These are phyloP conservation scores for Berkeleyomyces rouxiae DNA, from an alignment of 2,329 filamentous ascomycete genomes.

Conservation along the genomic window DNA sequence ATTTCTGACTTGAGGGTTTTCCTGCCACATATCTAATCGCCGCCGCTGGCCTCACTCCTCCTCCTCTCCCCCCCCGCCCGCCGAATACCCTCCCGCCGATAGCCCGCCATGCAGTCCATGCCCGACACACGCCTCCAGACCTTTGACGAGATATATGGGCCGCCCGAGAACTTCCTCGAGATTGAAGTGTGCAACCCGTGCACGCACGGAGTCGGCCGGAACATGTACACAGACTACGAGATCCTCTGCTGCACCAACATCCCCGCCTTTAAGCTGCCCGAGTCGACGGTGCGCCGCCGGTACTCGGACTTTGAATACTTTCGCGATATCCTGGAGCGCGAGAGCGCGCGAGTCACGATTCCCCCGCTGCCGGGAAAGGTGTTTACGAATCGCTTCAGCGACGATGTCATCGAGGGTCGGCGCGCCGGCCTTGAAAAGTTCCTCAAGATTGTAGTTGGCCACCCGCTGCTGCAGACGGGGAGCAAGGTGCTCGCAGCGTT, in stretches of 20 bases:
- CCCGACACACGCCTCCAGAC: conserved; percentile 71
- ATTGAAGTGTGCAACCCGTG: conserved; percentile 92
- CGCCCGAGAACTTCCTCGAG: conserved; percentile 96
- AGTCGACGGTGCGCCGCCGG: conserved; percentile 72
- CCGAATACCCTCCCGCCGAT: conserved; percentile 11
- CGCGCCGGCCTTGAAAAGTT: conserved; percentile 87
- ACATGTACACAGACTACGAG: conserved; percentile 98
- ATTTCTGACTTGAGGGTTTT: neutral
- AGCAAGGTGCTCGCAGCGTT: conserved; percentile 93
- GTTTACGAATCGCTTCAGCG: conserved; percentile 93
- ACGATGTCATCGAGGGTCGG: conserved; percentile 93
- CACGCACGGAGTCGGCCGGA: conserved; percentile 83
- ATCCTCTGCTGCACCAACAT: conserved; percentile 98
- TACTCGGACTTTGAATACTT: conserved; percentile 99
- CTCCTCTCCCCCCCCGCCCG: neutral
- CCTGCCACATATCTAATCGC: neutral
- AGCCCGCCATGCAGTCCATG: conserved; percentile 47
- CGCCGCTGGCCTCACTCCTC: neutral
- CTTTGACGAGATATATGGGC: conserved; percentile 97
- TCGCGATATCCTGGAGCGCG: conserved; percentile 90
- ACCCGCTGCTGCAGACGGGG: conserved; percentile 89
- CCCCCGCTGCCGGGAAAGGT: conserved; percentile 93
- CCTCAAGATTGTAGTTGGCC: conserved; percentile 90
- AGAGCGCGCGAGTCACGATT: conserved; percentile 86
- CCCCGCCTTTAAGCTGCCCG: conserved; percentile 90